A percentile compares a stretch with the other conserved stretches of the same genome.
Evolutionary conservation across 108 stramenopile species (phyloP).

Genomic region (Cyclostephanos invisitatus): DNA sequence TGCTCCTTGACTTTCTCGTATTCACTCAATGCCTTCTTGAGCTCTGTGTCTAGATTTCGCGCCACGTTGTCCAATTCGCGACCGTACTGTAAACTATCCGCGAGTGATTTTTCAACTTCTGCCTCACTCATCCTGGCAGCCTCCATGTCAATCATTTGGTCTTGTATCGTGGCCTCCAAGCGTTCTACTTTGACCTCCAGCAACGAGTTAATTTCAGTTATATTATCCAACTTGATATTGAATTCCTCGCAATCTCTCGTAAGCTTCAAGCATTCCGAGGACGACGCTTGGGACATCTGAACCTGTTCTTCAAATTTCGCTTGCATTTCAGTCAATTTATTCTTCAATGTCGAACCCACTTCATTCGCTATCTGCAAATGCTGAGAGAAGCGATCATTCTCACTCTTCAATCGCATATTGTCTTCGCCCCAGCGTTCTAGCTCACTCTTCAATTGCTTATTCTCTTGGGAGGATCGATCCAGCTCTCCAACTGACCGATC

Average conservation of each 20-base stretch:
- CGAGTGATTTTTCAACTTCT: slow-evolving; percentile 37
- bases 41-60: slow-evolving; percentile 9
- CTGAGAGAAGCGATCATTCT: slow-evolving; percentile 6
- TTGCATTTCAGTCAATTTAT: slow-evolving; percentile 11
- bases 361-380: slow-evolving; percentile 29
- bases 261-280: slow-evolving; percentile 8
- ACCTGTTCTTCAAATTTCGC: background rate
- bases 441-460: slow-evolving; percentile 14
- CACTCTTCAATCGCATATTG: background rate
- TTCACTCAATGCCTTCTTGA: slow-evolving; percentile 4
- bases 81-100: slow-evolving; percentile 13
- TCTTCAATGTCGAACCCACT: slow-evolving; percentile 8
- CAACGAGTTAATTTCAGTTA: slow-evolving; percentile 27
- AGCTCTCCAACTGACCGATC: background rate
- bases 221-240: slow-evolving; percentile 16
- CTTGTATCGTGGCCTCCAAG: slow-evolving; percentile 36
- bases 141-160: slow-evolving; percentile 43
- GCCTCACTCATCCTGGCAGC: slow-evolving; percentile 46
- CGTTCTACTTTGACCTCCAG: slow-evolving; percentile 23
- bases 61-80: background rate
- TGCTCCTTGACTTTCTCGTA: background rate
- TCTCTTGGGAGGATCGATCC: background rate
- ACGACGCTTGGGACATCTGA: slow-evolving; percentile 7
- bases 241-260: slow-evolving; percentile 12
- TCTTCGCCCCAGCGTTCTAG: slow-evolving; percentile 1